These are phyloP conservation scores for Globisporangium canariense DNA, from an alignment of 352 stramenopile genomes.

Conservation along the genomic window DNA sequence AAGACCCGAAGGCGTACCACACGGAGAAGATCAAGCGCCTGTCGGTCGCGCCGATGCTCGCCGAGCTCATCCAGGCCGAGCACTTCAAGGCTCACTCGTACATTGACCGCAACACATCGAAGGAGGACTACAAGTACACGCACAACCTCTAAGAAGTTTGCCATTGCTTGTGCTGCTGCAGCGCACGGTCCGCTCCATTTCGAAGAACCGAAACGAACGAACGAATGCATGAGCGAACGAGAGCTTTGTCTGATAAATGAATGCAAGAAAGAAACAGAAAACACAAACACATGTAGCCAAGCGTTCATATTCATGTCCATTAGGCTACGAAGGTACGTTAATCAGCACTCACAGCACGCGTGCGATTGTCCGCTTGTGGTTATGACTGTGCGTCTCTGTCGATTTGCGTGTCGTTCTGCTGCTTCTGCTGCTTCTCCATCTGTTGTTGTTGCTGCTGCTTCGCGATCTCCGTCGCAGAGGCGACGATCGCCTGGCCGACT, in stretches of 20 bases:
- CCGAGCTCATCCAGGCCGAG: constrained; percentile 89
- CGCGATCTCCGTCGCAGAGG: constrained; percentile 10
- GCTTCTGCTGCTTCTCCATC: background rate
- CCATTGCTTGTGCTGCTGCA: background rate
- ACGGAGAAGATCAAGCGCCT: constrained; percentile 88
- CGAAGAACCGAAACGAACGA: background rate
- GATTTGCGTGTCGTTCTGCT: background rate
- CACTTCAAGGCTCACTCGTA: constrained; percentile 90
- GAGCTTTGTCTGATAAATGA: background rate
- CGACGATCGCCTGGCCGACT: constrained; percentile 39
- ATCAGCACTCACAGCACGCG: background rate
- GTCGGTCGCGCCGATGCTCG: constrained; percentile 85
- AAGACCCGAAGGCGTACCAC: constrained; percentile 48
- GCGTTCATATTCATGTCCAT: background rate
- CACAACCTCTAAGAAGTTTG: constrained; percentile 61
- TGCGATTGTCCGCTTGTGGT: background rate
- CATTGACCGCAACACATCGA: constrained; percentile 82
- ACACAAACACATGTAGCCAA: background rate
- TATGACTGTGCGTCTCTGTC: background rate
- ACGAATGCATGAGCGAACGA: background rate
- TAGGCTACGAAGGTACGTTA: background rate
- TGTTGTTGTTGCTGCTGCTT: background rate
- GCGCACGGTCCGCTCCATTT: background rate
- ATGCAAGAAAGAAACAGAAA: background rate
- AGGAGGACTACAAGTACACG: constrained; percentile 85